A percentile compares a stretch with the other conserved stretches of the same genome.
phyloP scores from a whole-genome alignment of 2,329 filamentous ascomycete genomes.

The Nigrospora sphaerica region DNA sequence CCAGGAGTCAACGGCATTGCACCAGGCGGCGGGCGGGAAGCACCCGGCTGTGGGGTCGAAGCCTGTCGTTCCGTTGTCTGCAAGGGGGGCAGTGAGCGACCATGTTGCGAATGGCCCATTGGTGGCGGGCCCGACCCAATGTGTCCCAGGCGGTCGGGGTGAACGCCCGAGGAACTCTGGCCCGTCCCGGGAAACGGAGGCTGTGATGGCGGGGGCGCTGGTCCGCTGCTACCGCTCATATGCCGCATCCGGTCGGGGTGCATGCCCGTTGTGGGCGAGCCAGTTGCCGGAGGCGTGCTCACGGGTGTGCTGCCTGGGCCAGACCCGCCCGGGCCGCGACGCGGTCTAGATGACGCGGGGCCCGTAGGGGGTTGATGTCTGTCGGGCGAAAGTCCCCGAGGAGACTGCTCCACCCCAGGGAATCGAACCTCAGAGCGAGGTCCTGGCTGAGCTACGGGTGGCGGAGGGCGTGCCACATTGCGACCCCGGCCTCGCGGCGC shows the following conservation, averaged over 20 bases:
- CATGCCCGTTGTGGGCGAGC: conserved; percentile 15
- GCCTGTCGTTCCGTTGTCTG: conserved; percentile 24
- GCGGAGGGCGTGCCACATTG: conserved; percentile 29
- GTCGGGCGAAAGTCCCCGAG: conserved; percentile 39
- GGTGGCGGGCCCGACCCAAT: conserved; percentile 18
- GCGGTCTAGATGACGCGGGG: conserved; percentile 40
- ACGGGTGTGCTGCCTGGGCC: conserved; percentile 10
- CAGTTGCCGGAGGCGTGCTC: conserved; percentile 14
- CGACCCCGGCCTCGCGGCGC: conserved; percentile 47
- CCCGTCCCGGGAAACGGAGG: conserved; percentile 13
- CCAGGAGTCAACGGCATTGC: conserved; percentile 10
- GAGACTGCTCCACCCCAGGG: conserved; percentile 26
- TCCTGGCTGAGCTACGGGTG: conserved; percentile 20
- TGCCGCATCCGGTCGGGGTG: conserved; percentile 23
- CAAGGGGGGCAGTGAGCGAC: conserved; percentile 19
- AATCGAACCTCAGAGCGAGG: conserved; percentile 37
- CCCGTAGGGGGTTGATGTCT: conserved; percentile 42
- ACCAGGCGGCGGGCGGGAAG: conserved; percentile 17
- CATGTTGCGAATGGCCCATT: conserved; percentile 14
- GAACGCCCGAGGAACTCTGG: conserved; percentile 19
- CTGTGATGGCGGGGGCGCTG: conserved; percentile 10
- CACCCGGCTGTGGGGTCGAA: conserved; percentile 14
- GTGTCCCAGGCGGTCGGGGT: conserved; percentile 35
- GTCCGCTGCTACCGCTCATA: conserved; percentile 10
- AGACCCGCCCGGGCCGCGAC: conserved; percentile 29